These are phyloP conservation scores for Entophlyctis helioformis DNA, from an alignment of 192 early-diverging fungal species.

Conservation along the genomic window DNA sequence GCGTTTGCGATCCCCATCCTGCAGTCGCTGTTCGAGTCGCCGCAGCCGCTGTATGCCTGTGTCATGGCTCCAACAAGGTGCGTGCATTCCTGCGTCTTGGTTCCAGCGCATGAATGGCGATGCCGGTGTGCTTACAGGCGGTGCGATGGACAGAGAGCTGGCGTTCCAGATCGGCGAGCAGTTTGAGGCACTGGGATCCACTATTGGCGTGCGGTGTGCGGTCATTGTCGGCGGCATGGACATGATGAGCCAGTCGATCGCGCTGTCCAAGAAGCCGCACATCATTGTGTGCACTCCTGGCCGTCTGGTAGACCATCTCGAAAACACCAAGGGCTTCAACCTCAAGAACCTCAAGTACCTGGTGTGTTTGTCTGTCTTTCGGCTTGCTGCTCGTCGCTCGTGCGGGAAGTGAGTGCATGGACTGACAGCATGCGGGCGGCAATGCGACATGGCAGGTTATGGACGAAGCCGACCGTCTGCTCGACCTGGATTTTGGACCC, in stretches of 20 bases:
- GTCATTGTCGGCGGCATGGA: constrained; percentile 96
- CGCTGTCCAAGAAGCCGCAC: constrained; percentile 89
- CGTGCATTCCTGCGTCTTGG: not conserved
- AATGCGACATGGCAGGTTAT: too few species aligned
- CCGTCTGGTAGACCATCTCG: constrained; percentile 87
- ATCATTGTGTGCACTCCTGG: constrained; percentile 93
- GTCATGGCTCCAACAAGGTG: constrained; percentile 92
- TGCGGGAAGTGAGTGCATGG: too few species aligned
- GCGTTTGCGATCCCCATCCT: constrained; percentile 85
- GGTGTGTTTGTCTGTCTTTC: too few species aligned
- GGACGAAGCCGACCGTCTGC: constrained; percentile 86
- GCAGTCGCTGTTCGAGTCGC: constrained; percentile 79
- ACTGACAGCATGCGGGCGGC: too few species aligned
- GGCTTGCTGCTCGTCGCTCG: too few species aligned
- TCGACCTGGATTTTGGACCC: constrained; percentile 92
- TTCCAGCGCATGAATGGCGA: too few species aligned
- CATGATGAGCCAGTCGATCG: constrained; percentile 91
- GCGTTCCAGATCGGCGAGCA: constrained; percentile 91
- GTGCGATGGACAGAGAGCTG: constrained; percentile 71
- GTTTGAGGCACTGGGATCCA: constrained; percentile 79
- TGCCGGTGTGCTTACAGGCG: too few species aligned
- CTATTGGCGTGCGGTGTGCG: constrained; percentile 83
- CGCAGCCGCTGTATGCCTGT: constrained; percentile 85
- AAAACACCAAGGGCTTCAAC: constrained; percentile 97
- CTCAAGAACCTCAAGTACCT: constrained; percentile 84